phyloP scores from a whole-genome alignment of 1,284 basidiomycete species.

The Cutaneotrichosporon spelunceum region DNA sequence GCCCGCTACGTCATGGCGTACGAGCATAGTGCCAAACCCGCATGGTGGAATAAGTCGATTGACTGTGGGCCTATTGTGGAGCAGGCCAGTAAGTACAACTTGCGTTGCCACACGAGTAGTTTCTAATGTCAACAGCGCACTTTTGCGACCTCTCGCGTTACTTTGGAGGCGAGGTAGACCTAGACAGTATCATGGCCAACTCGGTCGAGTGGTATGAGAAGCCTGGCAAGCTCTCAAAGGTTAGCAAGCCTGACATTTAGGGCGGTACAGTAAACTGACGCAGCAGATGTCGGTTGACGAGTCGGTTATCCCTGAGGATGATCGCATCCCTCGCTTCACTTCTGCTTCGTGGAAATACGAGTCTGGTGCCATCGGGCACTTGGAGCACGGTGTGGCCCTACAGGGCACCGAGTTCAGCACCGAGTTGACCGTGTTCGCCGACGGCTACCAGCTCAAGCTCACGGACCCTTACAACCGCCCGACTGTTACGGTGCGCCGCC shows the following conservation, averaged over 20 bases:
- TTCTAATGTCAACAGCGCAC: too few species aligned
- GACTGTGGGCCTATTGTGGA: constrained; percentile 56
- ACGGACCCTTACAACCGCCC: constrained; percentile 50
- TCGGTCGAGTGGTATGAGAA: constrained; percentile 48
- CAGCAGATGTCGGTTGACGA: constrained; percentile 55
- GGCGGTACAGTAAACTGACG: too few species aligned
- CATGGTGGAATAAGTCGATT: constrained; percentile 59
- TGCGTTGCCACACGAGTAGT: too few species aligned
- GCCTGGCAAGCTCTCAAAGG: constrained; percentile 53
- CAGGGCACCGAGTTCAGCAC: constrained; percentile 41
- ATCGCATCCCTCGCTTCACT: constrained; percentile 51
- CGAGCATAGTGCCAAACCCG: constrained; percentile 38
- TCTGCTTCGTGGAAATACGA: constrained; percentile 52
- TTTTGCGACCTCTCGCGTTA: constrained; percentile 52
- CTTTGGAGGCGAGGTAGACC: constrained; percentile 57
- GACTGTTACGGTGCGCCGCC: constrained; percentile 46
- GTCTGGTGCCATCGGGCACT: constrained; percentile 41
- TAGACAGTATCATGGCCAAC: constrained; percentile 50
- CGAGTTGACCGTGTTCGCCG: constrained; percentile 46
- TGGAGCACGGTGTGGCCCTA: constrained; percentile 43
- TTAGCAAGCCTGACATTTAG: too few species aligned
- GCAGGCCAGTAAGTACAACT: too few species aligned
- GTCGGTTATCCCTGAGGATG: constrained; percentile 42
- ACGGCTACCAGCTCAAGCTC: constrained; percentile 47
- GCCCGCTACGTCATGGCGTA: constrained; percentile 56